Evolutionary conservation across 805 yeast genomes (phyloP).

Genomic region (Sungouiozyma ichnusensis): DNA sequence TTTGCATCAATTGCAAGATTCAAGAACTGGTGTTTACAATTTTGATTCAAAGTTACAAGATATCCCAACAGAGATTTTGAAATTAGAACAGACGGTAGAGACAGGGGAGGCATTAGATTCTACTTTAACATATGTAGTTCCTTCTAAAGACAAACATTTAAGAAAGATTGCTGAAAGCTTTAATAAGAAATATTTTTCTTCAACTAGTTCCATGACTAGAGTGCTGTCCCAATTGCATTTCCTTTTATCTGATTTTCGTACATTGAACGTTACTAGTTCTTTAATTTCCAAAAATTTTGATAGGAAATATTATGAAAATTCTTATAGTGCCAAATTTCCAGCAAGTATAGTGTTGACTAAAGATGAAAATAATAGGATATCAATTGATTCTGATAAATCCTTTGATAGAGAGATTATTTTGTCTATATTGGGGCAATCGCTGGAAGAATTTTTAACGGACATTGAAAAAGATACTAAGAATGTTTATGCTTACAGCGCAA

Average conservation of each 20-base stretch:
- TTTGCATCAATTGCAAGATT: slow-evolving; percentile 67
- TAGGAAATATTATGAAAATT: slow-evolving; percentile 27
- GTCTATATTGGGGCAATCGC: slow-evolving; percentile 63
- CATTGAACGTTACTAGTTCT: slow-evolving; percentile 33
- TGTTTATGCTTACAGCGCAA: slow-evolving; percentile 63
- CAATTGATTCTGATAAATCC: slow-evolving; percentile 64
- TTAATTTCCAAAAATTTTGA: slow-evolving; percentile 38
- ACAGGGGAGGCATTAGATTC: neutral
- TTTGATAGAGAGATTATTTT: slow-evolving; percentile 57
- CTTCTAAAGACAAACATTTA: slow-evolving; percentile 53
- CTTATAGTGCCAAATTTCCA: slow-evolving; percentile 41
- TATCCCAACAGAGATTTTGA: slow-evolving; percentile 34
- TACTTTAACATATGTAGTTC: slow-evolving; percentile 41
- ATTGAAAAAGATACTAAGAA: slow-evolving; percentile 1
- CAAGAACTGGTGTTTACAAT: slow-evolving; percentile 63
- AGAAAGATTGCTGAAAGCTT: slow-evolving; percentile 34
- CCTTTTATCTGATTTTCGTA: slow-evolving; percentile 51
- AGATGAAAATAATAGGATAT: slow-evolving; percentile 36
- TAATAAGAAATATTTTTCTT: slow-evolving; percentile 44
- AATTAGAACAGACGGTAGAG: slow-evolving; percentile 1
- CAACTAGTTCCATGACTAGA: slow-evolving; percentile 84
- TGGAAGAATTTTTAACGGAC: slow-evolving; percentile 53
- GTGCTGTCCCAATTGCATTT: slow-evolving; percentile 65
- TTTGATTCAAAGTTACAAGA: slow-evolving; percentile 50
- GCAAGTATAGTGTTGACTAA: slow-evolving; percentile 48